Evolutionary conservation across 257 asterid species (phyloP), one percentile per base, ranked within the genome.

Genomic region (Gentiana straminea): DNA sequence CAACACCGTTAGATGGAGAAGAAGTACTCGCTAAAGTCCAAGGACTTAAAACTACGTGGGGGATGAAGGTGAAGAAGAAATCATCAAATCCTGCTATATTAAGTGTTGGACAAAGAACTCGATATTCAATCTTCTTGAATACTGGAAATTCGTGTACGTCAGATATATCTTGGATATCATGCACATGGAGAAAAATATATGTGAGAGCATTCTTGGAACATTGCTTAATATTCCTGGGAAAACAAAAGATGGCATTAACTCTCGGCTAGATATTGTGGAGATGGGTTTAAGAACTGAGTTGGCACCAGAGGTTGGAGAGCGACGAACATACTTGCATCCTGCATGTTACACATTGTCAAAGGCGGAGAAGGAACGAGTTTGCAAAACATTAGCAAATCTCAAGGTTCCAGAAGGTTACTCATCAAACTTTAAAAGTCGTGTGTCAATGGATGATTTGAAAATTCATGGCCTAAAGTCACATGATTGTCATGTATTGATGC

Each of bases 401-500:
- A 13, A 9, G 7, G 5, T 58, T 12, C 62, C 53, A 2, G 62
- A 58, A 32, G 53, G 62, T 1, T 58, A 44, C 12, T 2, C 46
- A 34, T 36, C 32, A 4, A 35, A 35, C 46, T 33, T 55, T 8
- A 15, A 4, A 1, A 13, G 33, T 1, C 9, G 45, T 41, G 24
- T 12, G 10, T 45, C 35, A 2, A 3, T 6, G 1, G 11, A 2
- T 15, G 6, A 55, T 0, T 7, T 13, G 3, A 34, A 55, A 9
- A 0, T 55, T 3, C 9, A 8, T 15, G 34, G 49, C 4, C 4
- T 49, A 48, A 60, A 60, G 5, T 49, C 48, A 7, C 64, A 49
- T 60, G 56, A 60, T 35, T 49, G 48, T n/a, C 45, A 59, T 4
- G 45, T 59, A 4, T 44, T 59, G 2, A 32, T 59, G 11, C 44